Evolutionary conservation across 306 rosid genomes (phyloP).

Genomic region (Ormosia emarginata): DNA sequence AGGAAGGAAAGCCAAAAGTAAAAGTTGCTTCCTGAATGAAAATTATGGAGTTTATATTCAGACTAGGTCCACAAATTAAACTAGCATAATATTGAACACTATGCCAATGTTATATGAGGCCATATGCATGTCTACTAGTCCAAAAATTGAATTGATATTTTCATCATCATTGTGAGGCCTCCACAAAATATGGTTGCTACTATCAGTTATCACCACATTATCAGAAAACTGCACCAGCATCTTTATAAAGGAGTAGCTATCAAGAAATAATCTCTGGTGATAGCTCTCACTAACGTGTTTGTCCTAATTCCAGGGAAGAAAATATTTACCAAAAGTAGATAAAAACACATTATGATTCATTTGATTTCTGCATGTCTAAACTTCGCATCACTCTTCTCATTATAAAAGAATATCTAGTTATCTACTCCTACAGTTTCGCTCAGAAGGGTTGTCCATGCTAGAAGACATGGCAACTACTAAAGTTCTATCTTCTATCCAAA

Average conservation of each 20-base stretch:
- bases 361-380: not conserved
- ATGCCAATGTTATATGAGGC: not conserved
- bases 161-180: not conserved
- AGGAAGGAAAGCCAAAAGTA: constrained; percentile 96
- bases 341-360: not conserved
- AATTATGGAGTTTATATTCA: constrained; percentile 19
- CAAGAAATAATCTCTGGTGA: not conserved
- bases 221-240: not conserved
- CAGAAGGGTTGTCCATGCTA: not conserved
- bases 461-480: not conserved
- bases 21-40: constrained; percentile 70
- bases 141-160: not conserved
- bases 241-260: not conserved
- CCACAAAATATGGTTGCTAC: not conserved
- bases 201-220: not conserved
- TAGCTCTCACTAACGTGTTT: not conserved
- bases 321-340: not conserved
- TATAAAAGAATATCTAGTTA: not conserved
- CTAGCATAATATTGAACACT: not conserved
- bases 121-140: not conserved
- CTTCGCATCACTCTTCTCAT: not conserved
- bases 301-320: not conserved
- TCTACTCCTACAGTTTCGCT: not conserved
- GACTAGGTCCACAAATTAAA: constrained; percentile 10
- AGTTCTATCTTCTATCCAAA: not conserved